A percentile compares a stretch with the other conserved stretches of the same genome.
Evolutionary conservation across 768 basidiomycete species (phyloP).

Genomic region (Hirschioporus abietinus): DNA sequence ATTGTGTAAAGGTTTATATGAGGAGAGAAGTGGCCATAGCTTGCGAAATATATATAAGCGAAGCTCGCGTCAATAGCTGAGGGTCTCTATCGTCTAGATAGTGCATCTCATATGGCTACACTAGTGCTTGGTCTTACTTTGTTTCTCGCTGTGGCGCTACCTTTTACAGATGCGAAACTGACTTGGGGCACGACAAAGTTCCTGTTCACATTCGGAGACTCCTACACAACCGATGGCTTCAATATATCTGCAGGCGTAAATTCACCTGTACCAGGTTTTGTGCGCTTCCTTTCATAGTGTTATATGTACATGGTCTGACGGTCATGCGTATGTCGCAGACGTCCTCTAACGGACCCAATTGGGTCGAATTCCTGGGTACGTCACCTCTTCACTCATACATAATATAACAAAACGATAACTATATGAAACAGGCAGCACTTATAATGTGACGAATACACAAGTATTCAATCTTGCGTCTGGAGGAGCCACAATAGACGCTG

Average conservation of each 20-base stretch:
- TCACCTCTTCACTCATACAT: conserved; percentile 3
- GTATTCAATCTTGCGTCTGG: conserved; percentile 30
- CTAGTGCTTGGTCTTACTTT: background rate
- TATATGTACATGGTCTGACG: conserved; percentile 8
- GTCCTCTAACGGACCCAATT: conserved; percentile 59
- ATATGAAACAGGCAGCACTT: conserved; percentile 35
- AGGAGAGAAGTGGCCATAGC: no score
- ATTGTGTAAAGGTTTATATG: no score
- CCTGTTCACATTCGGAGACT: conserved; percentile 59
- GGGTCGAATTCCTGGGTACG: conserved; percentile 51
- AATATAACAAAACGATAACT: background rate
- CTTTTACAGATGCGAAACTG: conserved; percentile 19
- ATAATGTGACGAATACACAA: conserved; percentile 45
- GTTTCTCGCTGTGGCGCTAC: background rate
- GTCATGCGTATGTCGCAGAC: conserved; percentile 34
- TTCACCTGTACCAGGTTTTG: conserved; percentile 45
- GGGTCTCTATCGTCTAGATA: no score
- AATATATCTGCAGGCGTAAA: conserved; percentile 53
- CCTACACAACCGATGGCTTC: conserved; percentile 55
- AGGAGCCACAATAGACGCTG: conserved; percentile 33
- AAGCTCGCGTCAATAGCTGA: no score
- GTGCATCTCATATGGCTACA: background rate
- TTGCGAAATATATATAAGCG: no score
- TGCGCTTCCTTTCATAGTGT: conserved; percentile 23
- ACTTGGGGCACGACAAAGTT: conserved; percentile 51